These are phyloP conservation scores for Astrothelium subdiscretum DNA, from an alignment of 495 filamentous ascomycete species.

Conservation along the genomic window DNA sequence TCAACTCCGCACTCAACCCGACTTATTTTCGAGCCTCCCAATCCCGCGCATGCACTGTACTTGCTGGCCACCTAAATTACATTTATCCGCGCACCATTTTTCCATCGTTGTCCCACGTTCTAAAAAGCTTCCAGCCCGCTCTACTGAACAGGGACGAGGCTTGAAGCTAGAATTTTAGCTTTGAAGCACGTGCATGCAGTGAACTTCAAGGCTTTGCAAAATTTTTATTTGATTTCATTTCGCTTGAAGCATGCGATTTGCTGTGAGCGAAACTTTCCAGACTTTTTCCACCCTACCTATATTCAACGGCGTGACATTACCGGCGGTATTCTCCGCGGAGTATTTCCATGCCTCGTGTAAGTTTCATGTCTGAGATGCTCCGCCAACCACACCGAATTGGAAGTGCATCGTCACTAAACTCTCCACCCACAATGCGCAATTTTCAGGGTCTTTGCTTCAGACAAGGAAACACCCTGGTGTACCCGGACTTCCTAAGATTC, in stretches of 20 bases:
- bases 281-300: too few relatives aligned
- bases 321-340: background rate
- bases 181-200: too few relatives aligned
- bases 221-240: background rate
- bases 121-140: background rate
- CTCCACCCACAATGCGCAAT: background rate
- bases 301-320: too few relatives aligned
- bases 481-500: too few relatives aligned
- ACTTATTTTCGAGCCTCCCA: background rate
- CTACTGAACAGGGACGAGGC: background rate
- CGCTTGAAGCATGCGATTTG: too few relatives aligned
- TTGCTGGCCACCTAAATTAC: background rate
- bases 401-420: background rate
- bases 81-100: background rate
- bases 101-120: background rate
- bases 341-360: background rate
- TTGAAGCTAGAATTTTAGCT: background rate
- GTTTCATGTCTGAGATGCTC: background rate
- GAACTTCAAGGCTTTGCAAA: too few relatives aligned
- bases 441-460: background rate
- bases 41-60: background rate
- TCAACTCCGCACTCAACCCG: slow-evolving; percentile 1
- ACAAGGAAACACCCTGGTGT: too few relatives aligned
- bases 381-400: background rate
- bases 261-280: too few relatives aligned